Percentiles rank a stretch among this genome's conserved stretches.
Conservation (phyloP, 108 stramenopile species). For the Bacterosira constricta region DNA sequence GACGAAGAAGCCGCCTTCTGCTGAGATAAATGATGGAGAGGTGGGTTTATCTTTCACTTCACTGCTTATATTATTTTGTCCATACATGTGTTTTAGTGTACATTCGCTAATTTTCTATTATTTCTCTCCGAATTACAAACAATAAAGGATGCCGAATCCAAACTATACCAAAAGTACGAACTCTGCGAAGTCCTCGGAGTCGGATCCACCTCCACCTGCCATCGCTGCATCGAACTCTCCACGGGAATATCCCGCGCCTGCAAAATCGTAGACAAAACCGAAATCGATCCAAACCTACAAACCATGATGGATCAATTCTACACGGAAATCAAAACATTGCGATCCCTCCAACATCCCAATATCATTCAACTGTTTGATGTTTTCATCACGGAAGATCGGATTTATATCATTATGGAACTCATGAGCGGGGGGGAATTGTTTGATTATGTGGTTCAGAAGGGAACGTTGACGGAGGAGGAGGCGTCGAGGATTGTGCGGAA, state of each 20-base stretch:
- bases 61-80: not conserved
- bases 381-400: constrained; percentile 85
- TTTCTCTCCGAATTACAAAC: too few relatives aligned
- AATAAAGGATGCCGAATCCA: constrained; percentile 58
- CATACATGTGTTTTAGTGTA: too few relatives aligned
- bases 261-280: constrained; percentile 95
- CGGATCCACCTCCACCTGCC: constrained; percentile 94
- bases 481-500: constrained; percentile 90
- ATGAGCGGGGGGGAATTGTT: constrained; percentile 99
- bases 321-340: constrained; percentile 88
- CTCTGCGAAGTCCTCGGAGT: constrained; percentile 93
- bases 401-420: constrained; percentile 97
- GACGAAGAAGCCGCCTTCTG: not conserved
- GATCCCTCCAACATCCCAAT: constrained; percentile 83
- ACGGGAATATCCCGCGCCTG: constrained; percentile 84
- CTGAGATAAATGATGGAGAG: constrained; percentile 62
- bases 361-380: constrained; percentile 96
- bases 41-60: constrained; percentile 34
- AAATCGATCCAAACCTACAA: constrained; percentile 87
- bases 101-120: too few relatives aligned
- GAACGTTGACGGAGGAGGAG: constrained; percentile 80
- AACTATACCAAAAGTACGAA: constrained; percentile 82
- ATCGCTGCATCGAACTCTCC: constrained; percentile 73
- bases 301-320: constrained; percentile 95
- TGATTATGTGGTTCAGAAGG: constrained; percentile 97